Conservation (phyloP, 176 grass and related monocot genomes). For the Aegilops speltoides region DNA sequence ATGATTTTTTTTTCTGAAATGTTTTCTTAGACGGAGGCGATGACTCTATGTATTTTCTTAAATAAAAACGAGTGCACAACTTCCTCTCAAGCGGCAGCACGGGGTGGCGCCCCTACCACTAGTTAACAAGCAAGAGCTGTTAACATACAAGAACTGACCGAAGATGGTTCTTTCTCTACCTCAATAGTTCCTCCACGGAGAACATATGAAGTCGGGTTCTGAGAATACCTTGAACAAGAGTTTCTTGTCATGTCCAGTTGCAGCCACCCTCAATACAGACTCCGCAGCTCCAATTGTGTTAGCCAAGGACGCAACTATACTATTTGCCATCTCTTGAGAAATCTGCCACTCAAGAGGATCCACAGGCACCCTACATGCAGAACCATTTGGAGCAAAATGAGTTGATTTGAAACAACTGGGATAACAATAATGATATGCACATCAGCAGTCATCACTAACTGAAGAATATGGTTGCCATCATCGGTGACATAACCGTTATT, state of each 20-base stretch:
- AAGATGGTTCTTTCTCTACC: not conserved
- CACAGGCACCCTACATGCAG: conserved; percentile 74
- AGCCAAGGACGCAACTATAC: conserved; percentile 84
- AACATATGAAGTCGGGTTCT: not conserved
- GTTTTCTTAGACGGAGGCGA: too few relatives aligned
- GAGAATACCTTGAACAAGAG: conserved; percentile 78
- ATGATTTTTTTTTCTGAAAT: too few relatives aligned
- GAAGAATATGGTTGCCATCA: not conserved
- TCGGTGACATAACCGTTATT: not conserved
- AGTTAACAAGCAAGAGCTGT: not conserved
- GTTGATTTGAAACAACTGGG: not conserved
- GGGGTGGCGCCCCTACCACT: too few relatives aligned
- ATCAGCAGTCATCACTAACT: not conserved
- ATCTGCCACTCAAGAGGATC: conserved; percentile 98
- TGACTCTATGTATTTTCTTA: too few relatives aligned
- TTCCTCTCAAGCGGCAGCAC: too few relatives aligned
- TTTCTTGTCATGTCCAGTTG: conserved; percentile 91
- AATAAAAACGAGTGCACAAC: too few relatives aligned
- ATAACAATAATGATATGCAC: not conserved
- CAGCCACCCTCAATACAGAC: conserved; percentile 90
- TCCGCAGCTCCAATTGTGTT: conserved; percentile 91
- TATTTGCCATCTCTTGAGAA: conserved; percentile 91
- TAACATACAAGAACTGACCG: not conserved
- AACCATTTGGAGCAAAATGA: conserved; percentile 15
- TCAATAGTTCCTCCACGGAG: not conserved